These are phyloP conservation scores for Loxodes magnus DNA, from an alignment of 73 alveolate genomes.

Conservation along the genomic window DNA sequence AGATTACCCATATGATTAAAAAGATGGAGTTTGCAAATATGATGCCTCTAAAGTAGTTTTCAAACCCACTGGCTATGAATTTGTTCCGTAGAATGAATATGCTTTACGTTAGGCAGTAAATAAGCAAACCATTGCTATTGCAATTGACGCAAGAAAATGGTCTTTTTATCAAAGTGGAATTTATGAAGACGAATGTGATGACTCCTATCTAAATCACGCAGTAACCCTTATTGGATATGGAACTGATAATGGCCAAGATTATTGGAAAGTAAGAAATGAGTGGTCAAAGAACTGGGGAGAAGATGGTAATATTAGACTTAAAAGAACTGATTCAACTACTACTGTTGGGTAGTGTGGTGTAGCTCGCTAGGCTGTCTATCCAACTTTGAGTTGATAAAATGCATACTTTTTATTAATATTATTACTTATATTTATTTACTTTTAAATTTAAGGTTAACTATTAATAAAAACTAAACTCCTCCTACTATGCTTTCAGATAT, in stretches of 20 bases:
- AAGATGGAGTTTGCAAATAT: slow-evolving; percentile 16
- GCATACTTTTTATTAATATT: no score
- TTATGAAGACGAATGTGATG: slow-evolving; percentile 2
- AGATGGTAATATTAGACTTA: slow-evolving; percentile 68
- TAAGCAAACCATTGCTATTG: slow-evolving; percentile 3
- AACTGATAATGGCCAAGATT: slow-evolving; percentile 50
- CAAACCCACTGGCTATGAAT: no score
- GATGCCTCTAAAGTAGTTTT: no score
- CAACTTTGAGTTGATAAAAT: no score
- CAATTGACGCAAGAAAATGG: not conserved
- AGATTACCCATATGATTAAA: slow-evolving; percentile 26
- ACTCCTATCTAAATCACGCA: slow-evolving; percentile 41
- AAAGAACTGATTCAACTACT: slow-evolving; percentile 25
- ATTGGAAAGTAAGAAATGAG: slow-evolving; percentile 81
- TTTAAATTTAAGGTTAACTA: no score
- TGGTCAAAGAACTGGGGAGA: slow-evolving; percentile 95
- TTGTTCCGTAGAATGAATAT: no score
- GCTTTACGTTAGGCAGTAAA: not conserved
- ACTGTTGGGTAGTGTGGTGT: slow-evolving; percentile 24
- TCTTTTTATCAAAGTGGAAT: slow-evolving; percentile 9
- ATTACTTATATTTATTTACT: no score
- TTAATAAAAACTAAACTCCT: no score
- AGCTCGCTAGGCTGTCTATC: no score
- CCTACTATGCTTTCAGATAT: no score
- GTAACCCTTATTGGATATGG: slow-evolving; percentile 84